Evolutionary conservation across 148 eudicot genomes (phyloP).

Genomic region (Rheum nobile): DNA sequence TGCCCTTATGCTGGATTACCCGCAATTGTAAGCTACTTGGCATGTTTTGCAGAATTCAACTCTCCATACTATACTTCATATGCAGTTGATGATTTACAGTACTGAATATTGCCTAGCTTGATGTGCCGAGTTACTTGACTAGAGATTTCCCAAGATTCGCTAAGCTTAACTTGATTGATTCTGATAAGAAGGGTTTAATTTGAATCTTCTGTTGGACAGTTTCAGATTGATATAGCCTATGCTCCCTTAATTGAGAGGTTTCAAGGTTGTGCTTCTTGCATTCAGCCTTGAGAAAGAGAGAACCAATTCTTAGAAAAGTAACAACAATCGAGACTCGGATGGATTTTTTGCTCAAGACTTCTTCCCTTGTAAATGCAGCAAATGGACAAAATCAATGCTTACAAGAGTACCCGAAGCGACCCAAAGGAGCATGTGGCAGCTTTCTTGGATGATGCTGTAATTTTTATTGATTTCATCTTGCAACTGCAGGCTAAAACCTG

Average conservation of each 20-base stretch:
- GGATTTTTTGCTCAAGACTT: no score
- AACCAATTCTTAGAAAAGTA: no score
- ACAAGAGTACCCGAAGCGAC: conserved; percentile 38
- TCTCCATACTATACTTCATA: not conserved
- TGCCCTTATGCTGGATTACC: conserved; percentile 87
- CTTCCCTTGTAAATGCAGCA: conserved; percentile 24
- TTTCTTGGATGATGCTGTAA: not conserved
- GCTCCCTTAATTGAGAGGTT: conserved; percentile 70
- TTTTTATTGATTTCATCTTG: not conserved
- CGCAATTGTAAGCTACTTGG: conserved; percentile 52
- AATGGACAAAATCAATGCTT: conserved; percentile 47
- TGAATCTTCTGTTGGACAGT: not conserved
- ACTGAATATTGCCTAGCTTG: not conserved
- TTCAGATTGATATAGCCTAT: conserved; percentile 77
- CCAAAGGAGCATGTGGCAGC: conserved; percentile 47
- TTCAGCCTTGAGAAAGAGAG: conserved; percentile 16
- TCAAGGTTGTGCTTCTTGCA: conserved; percentile 52
- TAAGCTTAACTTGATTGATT: no score
- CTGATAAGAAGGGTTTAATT: not conserved
- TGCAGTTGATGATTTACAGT: not conserved
- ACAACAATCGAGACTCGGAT: no score
- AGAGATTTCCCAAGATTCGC: not conserved
- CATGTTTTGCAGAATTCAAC: not conserved
- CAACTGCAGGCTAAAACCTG: not conserved
- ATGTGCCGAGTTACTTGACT: no score